Conservation (phyloP, 1,139 yeast genomes). For the Hemisphaericaspora xylanilytica region DNA sequence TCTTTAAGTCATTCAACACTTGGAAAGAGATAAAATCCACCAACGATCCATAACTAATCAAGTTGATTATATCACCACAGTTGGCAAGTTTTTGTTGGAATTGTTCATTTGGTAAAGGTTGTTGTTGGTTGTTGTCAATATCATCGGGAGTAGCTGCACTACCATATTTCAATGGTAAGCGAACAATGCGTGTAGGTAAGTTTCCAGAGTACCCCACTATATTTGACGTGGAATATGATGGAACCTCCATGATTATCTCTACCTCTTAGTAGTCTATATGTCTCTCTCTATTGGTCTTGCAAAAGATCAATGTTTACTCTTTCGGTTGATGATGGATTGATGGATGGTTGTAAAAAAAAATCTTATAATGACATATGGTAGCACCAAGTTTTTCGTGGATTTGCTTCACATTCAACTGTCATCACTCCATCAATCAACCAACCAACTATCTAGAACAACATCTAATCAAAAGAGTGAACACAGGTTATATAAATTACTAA, state of each 20-base stretch:
- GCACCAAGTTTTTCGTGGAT: background rate
- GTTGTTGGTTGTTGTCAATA: background rate
- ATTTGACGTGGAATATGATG: constrained; percentile 19
- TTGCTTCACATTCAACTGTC: too few relatives aligned
- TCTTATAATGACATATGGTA: background rate
- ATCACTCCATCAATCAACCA: background rate
- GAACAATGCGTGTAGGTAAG: constrained; percentile 20
- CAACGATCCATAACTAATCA: constrained; percentile 17
- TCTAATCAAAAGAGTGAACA: too few relatives aligned
- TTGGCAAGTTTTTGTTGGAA: constrained; percentile 23
- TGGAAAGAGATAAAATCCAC: constrained; percentile 28
- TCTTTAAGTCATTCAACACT: constrained; percentile 29
- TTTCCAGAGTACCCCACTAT: constrained; percentile 27
- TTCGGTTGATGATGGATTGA: too few relatives aligned
- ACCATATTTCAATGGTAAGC: constrained; percentile 35
- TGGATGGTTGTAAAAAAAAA: too few relatives aligned
- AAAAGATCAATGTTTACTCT: background rate
- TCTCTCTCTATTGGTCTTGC: too few relatives aligned
- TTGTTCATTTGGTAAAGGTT: constrained; percentile 19
- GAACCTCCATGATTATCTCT: constrained; percentile 9
- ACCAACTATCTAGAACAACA: too few relatives aligned
- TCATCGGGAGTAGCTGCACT: background rate
- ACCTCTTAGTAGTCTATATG: background rate
- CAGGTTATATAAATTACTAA: too few relatives aligned
- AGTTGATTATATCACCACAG: constrained; percentile 26